Base-by-base conservation (phyloP, 2,329 filamentous ascomycete species). In the Aspergillus ruber region DNA sequence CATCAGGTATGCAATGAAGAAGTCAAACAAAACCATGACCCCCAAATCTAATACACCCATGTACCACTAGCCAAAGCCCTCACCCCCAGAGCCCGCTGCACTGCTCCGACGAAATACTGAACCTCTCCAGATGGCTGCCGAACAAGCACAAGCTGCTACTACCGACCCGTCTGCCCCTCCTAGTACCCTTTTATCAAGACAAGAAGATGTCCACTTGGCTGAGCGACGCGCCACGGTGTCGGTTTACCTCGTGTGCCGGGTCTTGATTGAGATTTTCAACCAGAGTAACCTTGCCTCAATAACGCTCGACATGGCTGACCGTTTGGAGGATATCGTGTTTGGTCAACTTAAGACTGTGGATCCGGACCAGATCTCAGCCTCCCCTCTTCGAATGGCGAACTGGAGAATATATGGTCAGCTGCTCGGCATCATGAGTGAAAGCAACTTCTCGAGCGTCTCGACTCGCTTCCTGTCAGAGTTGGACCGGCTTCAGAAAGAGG, bases 371-470 rank as follows among this genome's bases (percentile, higher is more conserved):
- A 76, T 84, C 7, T 62, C 69, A 9, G 65, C 65, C 3, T 95
- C 90, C 0, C 84, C 88, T 0, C 74, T 97, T 20, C 89, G 90
- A 55, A 83, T 93, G 69, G 88, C 93, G 12, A 98, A 98, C 60
- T 98, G 91, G 91, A 87, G 88, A 50, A 83, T 98, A 2, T 96
- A 96, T 65, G 85, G 89, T 17, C 88, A 95, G 60, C 75, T 98
- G 3, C 79, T 98, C 1, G 93, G 94, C n/a, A 86, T 90, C 35
- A 95, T 98, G 87, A 96, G 93, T 69, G 86, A 87, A 40, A 84
- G 93, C 54, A 91, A 94, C 63, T 97, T 98, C 65, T 74, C 82
- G 13, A 87, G 84, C 47, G 90, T 98, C 41, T 84, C 88, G 3
- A 81, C 83, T 46, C 83, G 88, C 42, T 98, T 95, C 62, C 76